Conservation (phyloP, 2,329 filamentous ascomycete species). For the Talaromyces verruculosus region DNA sequence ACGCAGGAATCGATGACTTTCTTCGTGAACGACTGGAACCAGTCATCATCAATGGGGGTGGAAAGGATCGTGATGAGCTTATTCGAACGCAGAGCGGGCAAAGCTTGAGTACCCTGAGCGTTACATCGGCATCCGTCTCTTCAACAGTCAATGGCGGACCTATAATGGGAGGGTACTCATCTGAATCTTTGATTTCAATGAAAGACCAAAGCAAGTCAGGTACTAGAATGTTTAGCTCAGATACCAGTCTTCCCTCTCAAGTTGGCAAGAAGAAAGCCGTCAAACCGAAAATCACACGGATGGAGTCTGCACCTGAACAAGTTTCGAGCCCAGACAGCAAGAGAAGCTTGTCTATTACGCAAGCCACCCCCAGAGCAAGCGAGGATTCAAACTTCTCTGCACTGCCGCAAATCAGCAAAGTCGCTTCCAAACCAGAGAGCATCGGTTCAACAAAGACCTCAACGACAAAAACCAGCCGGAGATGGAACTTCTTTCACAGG, state of each 20-base stretch:
- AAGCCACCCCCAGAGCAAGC: neutral
- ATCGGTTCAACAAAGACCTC: constrained; percentile 25
- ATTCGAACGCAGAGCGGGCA: constrained; percentile 43
- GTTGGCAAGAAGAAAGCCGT: neutral
- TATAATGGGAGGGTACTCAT: constrained; percentile 32
- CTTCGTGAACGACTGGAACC: constrained; percentile 49
- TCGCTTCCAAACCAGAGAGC: constrained; percentile 11
- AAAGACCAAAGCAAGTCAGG: constrained; percentile 27
- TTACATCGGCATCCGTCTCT: constrained; percentile 30
- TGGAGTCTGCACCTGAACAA: constrained; percentile 14
- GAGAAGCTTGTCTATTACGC: neutral
- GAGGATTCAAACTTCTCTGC: constrained; percentile 19
- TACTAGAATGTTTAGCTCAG: constrained; percentile 11
- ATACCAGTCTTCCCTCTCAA: constrained; percentile 13
- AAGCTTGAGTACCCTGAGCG: constrained; percentile 38
- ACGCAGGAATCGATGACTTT: constrained; percentile 51
- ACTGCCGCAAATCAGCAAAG: constrained; percentile 16
- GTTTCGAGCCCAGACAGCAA: neutral
- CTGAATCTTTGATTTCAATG: constrained; percentile 35
- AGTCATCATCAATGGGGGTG: constrained; percentile 51
- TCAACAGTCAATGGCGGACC: constrained; percentile 27
- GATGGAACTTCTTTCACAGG: constrained; percentile 62
- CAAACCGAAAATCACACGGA: constrained; percentile 12
- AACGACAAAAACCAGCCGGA: constrained; percentile 37
- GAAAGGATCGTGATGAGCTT: constrained; percentile 35